phyloP scores from a whole-genome alignment of 257 asterid species.

The Pogostemon cablin region DNA sequence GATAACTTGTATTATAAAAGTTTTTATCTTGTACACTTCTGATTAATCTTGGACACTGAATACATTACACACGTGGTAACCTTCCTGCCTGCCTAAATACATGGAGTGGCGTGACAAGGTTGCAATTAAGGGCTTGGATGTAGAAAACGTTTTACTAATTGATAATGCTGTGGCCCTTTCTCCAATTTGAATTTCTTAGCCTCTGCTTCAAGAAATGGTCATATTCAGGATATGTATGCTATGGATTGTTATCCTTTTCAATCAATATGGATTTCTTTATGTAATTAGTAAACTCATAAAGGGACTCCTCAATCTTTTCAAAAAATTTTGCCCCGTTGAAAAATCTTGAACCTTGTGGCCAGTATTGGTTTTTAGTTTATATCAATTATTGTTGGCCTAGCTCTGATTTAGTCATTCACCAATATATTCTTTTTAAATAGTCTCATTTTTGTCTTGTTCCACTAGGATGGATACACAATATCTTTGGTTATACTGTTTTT shows the following conservation, averaged over 20 bases:
- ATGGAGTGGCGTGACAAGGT: neutral
- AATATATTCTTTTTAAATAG: neutral
- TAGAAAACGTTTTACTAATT: neutral
- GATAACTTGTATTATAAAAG: neutral
- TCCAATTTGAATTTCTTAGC: neutral
- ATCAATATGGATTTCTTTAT: neutral
- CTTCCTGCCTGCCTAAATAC: neutral
- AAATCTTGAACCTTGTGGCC: neutral
- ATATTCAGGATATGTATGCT: constrained; percentile 9
- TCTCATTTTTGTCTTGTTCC: neutral
- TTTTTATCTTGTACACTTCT: neutral
- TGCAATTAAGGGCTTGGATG: constrained; percentile 3
- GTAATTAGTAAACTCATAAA: neutral
- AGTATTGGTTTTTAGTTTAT: neutral
- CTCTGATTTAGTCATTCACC: constrained; percentile 15
- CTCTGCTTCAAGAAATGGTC: constrained; percentile 13
- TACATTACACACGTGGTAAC: neutral
- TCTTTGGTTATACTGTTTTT: neutral
- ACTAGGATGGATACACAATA: neutral
- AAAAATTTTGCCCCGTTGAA: neutral
- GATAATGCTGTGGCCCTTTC: neutral
- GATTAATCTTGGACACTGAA: neutral
- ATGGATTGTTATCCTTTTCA: constrained; percentile 1
- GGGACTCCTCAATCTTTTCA: neutral
- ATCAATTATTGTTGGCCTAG: neutral